Conservation (phyloP, 2,329 filamentous ascomycete species). For the Piedraia hortae region DNA sequence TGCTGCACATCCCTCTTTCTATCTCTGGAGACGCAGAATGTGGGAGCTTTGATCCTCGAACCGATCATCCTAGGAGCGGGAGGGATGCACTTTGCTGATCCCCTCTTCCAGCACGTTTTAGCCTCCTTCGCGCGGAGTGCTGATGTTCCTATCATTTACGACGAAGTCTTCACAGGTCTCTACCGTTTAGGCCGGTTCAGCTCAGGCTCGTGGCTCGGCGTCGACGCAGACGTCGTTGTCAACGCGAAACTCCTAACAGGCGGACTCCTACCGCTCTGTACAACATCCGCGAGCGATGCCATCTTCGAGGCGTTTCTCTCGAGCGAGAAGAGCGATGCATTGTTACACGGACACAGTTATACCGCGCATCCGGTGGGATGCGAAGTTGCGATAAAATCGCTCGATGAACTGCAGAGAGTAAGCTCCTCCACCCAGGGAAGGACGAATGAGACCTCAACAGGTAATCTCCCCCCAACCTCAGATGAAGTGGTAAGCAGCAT, state of each 20-base stretch:
- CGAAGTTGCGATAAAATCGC: conserved; percentile 41
- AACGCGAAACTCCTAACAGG: conserved; percentile 68
- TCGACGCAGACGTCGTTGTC: conserved; percentile 46
- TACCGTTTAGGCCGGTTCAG: conserved; percentile 53
- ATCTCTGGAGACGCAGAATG: conserved; percentile 28
- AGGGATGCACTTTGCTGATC: conserved; percentile 64
- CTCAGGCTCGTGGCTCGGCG: conserved; percentile 38
- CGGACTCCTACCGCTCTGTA: conserved; percentile 48
- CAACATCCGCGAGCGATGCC: conserved; percentile 44
- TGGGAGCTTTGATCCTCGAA: conserved; percentile 56
- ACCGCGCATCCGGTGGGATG: conserved; percentile 64
- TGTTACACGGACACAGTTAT: conserved; percentile 68
- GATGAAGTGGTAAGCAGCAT: conserved; percentile 34
- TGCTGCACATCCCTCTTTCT: conserved; percentile 19
- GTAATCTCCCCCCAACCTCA: background rate
- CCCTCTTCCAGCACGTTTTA: conserved; percentile 50
- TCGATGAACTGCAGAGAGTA: conserved; percentile 27
- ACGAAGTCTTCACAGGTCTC: conserved; percentile 69
- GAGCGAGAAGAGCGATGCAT: conserved; percentile 46
- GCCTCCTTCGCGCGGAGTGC: conserved; percentile 34
- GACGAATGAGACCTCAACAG: no score
- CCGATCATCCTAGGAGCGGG: conserved; percentile 58
- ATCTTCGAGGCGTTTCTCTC: conserved; percentile 48
- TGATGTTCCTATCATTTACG: conserved; percentile 53
- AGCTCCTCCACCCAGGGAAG: background rate